These are phyloP conservation scores for Xylariaceae sp. DNA, from an alignment of 2,329 filamentous ascomycete species.

Conservation along the genomic window DNA sequence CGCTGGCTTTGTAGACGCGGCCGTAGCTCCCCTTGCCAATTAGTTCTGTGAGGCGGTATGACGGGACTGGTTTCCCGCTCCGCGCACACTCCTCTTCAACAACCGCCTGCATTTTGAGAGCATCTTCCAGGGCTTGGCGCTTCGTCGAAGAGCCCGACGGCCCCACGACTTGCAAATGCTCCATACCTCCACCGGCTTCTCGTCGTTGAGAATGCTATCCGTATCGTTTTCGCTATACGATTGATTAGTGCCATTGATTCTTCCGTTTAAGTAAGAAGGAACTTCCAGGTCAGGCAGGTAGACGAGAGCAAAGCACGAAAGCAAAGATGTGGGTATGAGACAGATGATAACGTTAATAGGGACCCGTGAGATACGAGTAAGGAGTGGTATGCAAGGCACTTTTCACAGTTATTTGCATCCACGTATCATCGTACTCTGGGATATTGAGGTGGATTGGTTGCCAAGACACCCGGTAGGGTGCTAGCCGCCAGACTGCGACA, in stretches of 20 bases:
- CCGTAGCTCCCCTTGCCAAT: conserved; percentile 73
- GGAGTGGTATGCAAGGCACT: neutral
- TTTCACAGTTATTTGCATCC: conserved; percentile 14
- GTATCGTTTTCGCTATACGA: conserved; percentile 1
- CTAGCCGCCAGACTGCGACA: neutral
- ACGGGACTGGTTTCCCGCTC: conserved; percentile 54
- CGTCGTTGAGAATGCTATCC: conserved; percentile 4
- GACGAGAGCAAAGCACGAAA: neutral
- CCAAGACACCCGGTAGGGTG: neutral
- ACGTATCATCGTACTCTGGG: conserved; percentile 1
- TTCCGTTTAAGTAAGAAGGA: neutral
- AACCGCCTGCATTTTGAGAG: conserved; percentile 61
- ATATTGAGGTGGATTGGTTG: neutral
- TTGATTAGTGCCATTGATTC: conserved; percentile 2
- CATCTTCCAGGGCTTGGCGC: conserved; percentile 61
- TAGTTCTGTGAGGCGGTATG: conserved; percentile 64
- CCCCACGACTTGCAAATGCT: conserved; percentile 27
- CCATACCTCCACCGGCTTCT: conserved; percentile 22
- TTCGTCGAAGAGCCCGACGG: conserved; percentile 23
- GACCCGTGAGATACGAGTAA: neutral
- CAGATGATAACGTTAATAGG: neutral
- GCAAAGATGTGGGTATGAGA: neutral
- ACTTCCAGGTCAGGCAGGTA: no score
- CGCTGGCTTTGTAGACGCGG: conserved; percentile 63
- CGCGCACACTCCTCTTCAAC: conserved; percentile 59